Percentiles rank a stretch among this genome's conserved stretches.
phyloP scores from a whole-genome alignment of 1,284 basidiomycete genomes.

The Ganoderma lucidum region DNA sequence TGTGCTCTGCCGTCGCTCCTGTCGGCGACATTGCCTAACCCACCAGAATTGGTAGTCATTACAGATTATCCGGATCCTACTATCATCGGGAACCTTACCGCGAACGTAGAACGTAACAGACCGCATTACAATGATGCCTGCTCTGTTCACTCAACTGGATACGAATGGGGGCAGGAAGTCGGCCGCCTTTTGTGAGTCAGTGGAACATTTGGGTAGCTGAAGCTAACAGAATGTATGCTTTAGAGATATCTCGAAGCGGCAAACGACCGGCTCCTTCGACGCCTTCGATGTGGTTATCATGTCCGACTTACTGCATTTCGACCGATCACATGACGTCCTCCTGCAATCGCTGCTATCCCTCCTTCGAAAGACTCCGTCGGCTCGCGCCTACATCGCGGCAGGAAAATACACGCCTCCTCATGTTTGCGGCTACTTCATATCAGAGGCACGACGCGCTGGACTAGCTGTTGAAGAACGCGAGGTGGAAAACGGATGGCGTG shows the following conservation, averaged over 20 bases:
- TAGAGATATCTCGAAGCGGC: background rate
- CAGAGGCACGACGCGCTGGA: constrained; percentile 48
- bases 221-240: background rate
- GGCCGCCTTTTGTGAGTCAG: constrained; percentile 53
- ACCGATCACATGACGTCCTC: constrained; percentile 64
- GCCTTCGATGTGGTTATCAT: constrained; percentile 70
- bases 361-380: constrained; percentile 50
- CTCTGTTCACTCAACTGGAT: constrained; percentile 54
- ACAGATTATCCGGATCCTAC: constrained; percentile 74
- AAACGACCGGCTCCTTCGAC: background rate
- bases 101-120: constrained; percentile 61
- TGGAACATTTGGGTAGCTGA: no score
- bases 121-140: constrained; percentile 47
- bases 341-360: constrained; percentile 57
- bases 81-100: constrained; percentile 62
- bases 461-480: constrained; percentile 56
- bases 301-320: constrained; percentile 76
- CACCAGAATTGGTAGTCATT: constrained; percentile 61
- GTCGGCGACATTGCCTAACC: constrained; percentile 50
- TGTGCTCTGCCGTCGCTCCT: constrained; percentile 72
- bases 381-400: constrained; percentile 65
- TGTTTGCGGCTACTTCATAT: constrained; percentile 65
- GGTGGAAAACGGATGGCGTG: constrained; percentile 54
- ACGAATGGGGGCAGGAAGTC: constrained; percentile 70
- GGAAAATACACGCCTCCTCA: constrained; percentile 66